These are phyloP conservation scores for Patellifolia procumbens DNA, from an alignment of 179 eudicot species.

Conservation along the genomic window DNA sequence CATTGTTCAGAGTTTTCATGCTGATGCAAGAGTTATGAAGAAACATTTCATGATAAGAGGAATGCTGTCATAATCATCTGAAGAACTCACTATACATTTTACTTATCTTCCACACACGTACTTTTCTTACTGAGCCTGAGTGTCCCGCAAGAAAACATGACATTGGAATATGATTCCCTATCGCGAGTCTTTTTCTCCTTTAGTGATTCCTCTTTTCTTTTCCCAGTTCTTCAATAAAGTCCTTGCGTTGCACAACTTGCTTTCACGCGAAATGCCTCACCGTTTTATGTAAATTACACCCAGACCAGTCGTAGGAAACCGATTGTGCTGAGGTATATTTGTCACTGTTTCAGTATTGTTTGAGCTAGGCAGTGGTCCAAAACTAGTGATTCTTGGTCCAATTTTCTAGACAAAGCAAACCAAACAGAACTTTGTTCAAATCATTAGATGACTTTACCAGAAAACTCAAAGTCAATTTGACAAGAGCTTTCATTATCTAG, in stretches of 20 bases:
- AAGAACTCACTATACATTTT: too few species aligned
- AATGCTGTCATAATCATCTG: too few species aligned
- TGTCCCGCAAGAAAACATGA: background rate
- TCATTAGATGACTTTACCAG: background rate
- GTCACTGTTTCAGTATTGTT: too few species aligned
- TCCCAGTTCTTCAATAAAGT: background rate
- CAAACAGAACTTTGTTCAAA: background rate
- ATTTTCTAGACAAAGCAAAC: background rate
- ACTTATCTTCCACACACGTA: too few species aligned
- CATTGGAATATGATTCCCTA: background rate
- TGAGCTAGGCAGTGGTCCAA: background rate
- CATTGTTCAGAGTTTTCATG: too few species aligned
- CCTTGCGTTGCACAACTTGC: background rate
- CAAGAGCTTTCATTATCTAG: conserved; percentile 14
- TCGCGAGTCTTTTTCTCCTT: background rate
- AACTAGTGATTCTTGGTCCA: conserved; percentile 16
- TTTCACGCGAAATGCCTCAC: too few species aligned
- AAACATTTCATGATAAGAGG: too few species aligned
- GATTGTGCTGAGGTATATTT: too few species aligned
- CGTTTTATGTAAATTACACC: too few species aligned
- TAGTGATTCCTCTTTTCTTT: background rate
- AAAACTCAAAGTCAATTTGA: background rate
- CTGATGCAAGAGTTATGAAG: too few species aligned
- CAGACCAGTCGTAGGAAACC: too few species aligned
- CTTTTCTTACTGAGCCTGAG: too few species aligned